Evolutionary conservation across 2,329 filamentous ascomycete species (phyloP).

Genomic region (Tolypocladium nubicola): DNA sequence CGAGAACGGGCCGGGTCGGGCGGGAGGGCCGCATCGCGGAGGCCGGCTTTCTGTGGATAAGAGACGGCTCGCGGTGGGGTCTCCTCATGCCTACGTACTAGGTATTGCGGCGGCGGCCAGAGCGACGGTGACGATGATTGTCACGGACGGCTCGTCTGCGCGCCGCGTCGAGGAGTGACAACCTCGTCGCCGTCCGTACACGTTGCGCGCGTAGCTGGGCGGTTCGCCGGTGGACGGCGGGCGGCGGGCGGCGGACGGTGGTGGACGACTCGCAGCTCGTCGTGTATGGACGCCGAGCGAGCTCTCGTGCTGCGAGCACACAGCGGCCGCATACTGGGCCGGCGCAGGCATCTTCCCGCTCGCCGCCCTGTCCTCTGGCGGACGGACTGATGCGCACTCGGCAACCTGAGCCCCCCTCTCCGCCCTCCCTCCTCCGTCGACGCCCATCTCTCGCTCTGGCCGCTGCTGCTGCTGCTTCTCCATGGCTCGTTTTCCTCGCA

Average conservation of each 20-base stretch:
- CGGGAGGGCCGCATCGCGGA: not conserved
- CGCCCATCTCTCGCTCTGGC: not conserved
- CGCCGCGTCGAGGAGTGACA: not conserved
- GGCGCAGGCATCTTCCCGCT: not conserved
- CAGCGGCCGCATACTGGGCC: conserved; percentile 1
- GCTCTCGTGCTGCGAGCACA: not conserved
- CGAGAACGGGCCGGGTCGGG: not conserved
- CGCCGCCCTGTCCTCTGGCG: not conserved
- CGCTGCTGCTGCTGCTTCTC: not conserved
- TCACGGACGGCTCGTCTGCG: not conserved
- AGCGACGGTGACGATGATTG: not conserved
- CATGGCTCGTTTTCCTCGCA: not conserved
- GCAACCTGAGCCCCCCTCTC: not conserved
- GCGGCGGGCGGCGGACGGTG: not conserved
- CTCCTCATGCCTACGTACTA: not conserved
- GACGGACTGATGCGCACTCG: too few species aligned
- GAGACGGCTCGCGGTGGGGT: not conserved
- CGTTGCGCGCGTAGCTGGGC: not conserved
- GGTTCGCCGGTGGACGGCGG: not conserved
- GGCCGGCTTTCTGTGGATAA: not conserved
- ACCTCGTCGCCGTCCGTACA: not conserved
- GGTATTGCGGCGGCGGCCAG: not conserved
- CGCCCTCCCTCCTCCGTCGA: not conserved
- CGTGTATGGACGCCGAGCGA: not conserved
- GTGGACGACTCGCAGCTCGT: not conserved